These are phyloP conservation scores for Chlamydomonas sp. DNA, from an alignment of 139 green algal genomes.

Conservation along the genomic window DNA sequence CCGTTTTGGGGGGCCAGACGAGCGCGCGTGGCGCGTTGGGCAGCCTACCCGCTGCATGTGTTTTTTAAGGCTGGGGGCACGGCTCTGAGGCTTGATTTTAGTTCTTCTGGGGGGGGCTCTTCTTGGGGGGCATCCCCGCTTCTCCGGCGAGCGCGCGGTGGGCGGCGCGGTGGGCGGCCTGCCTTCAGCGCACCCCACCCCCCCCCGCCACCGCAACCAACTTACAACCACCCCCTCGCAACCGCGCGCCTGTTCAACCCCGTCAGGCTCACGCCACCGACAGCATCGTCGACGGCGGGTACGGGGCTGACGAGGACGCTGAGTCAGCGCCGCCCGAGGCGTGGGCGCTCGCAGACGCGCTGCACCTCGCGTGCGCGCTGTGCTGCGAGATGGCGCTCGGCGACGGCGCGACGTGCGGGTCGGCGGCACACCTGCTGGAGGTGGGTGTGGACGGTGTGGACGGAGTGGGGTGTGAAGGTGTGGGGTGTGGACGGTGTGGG, in stretches of 20 bases:
- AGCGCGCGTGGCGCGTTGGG: constrained; percentile 20
- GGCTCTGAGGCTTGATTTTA: too few species aligned
- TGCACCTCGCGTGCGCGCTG: constrained; percentile 16
- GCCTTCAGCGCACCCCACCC: too few species aligned
- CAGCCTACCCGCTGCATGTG: constrained; percentile 22
- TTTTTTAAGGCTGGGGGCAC: too few species aligned
- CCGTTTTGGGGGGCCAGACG: constrained; percentile 14
- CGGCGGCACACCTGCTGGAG: not conserved
- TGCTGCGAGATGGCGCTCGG: constrained; percentile 30
- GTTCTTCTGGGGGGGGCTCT: too few species aligned
- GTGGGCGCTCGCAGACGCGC: constrained; percentile 12
- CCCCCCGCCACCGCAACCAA: not conserved
- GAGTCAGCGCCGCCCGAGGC: not conserved
- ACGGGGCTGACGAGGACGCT: not conserved
- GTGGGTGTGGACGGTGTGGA: too few species aligned
- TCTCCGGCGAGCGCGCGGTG: too few species aligned
- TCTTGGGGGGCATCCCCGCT: constrained; percentile 18
- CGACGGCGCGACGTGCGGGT: not conserved
- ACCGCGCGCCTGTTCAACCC: too few species aligned
- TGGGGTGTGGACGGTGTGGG: too few species aligned
- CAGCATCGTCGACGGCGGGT: too few species aligned
- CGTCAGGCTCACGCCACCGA: too few species aligned
- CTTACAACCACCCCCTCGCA: not conserved
- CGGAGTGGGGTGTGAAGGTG: too few species aligned
- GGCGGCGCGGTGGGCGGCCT: too few species aligned